These are phyloP conservation scores for Populus tomentosa DNA, from an alignment of 441 rosid genomes.

Conservation along the genomic window DNA sequence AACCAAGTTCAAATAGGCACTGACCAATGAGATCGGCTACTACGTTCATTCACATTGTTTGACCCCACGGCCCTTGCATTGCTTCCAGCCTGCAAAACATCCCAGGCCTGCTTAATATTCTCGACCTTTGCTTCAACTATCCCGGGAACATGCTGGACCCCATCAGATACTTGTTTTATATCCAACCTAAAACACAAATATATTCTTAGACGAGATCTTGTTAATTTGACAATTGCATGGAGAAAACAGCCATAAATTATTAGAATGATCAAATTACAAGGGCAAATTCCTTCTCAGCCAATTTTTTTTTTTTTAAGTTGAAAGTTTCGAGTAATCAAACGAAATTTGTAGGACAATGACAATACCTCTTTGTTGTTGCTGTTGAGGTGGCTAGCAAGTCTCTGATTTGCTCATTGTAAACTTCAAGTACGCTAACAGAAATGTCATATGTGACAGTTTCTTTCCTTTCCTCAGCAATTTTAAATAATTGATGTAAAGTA, in stretches of 20 bases:
- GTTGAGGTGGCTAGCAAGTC: constrained; percentile 64
- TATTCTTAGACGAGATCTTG: neutral
- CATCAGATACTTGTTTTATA: constrained; percentile 69
- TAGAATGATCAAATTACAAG: neutral
- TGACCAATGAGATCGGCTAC: constrained; percentile 91
- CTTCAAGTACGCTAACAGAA: constrained; percentile 80
- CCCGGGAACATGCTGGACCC: constrained; percentile 72
- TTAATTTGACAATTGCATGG: constrained; percentile 13
- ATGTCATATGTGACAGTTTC: constrained; percentile 52
- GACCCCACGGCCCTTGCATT: constrained; percentile 80
- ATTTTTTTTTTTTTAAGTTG: too few relatives aligned
- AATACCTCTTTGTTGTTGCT: constrained; percentile 56
- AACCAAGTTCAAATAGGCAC: constrained; percentile 3
- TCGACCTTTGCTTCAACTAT: constrained; percentile 68
- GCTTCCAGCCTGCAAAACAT: constrained; percentile 71
- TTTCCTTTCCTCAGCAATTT: constrained; percentile 53
- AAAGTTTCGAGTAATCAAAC: neutral
- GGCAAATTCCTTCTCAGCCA: neutral
- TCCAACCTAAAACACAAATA: constrained; percentile 47
- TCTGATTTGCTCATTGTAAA: constrained; percentile 81
- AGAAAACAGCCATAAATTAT: neutral
- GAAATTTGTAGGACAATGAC: neutral
- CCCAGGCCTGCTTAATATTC: constrained; percentile 63
- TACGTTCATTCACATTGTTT: constrained; percentile 80
- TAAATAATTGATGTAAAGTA: constrained; percentile 60